phyloP scores from a whole-genome alignment of 345 rosid genomes.

The Syzygium grande region DNA sequence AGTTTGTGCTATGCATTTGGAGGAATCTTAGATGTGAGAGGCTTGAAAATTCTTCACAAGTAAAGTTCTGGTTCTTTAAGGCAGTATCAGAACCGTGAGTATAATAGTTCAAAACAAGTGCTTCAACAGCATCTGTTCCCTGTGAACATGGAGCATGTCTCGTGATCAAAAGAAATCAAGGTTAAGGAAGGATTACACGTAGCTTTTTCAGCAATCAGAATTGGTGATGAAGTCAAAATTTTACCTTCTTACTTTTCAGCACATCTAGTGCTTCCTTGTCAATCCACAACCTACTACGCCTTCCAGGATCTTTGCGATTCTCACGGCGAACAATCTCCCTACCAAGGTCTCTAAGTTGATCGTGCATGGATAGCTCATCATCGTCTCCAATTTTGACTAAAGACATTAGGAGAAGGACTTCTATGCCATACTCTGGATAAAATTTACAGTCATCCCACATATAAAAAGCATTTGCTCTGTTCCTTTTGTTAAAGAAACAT shows the following conservation, averaged over 20 bases:
- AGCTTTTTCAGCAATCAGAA: background rate
- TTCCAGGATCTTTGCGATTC: background rate
- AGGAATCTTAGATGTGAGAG: background rate
- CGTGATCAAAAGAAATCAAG: background rate
- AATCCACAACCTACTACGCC: background rate
- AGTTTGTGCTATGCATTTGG: background rate
- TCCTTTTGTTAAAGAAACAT: background rate
- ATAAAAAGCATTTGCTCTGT: background rate
- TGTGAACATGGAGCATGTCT: background rate
- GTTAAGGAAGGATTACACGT: background rate
- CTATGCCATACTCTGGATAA: background rate
- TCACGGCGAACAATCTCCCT: background rate
- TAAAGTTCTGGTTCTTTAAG: background rate
- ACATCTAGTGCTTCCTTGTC: background rate
- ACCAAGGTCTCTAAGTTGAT: background rate
- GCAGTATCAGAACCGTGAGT: background rate
- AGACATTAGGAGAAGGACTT: background rate
- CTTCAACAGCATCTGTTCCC: background rate
- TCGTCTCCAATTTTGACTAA: background rate
- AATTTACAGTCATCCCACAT: slow-evolving; percentile 7
- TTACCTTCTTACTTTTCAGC: background rate
- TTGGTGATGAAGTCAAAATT: background rate
- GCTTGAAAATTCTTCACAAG: background rate
- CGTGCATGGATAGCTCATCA: background rate
- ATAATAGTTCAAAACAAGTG: background rate